Evolutionary conservation across 352 stramenopile species (phyloP).

Genomic region (Phytophthora vignae): DNA sequence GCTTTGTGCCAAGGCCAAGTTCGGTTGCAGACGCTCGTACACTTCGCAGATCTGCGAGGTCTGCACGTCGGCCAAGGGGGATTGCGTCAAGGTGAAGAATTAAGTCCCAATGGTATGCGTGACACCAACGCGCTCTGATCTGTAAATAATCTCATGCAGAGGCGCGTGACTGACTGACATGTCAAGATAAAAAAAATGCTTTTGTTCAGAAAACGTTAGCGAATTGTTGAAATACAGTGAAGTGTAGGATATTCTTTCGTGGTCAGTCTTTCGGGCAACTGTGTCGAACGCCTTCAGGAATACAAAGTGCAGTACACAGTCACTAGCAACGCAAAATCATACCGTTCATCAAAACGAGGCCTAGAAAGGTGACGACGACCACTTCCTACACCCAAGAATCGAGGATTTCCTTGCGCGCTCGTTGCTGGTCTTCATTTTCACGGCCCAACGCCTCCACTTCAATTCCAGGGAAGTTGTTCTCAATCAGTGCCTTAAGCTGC

Average conservation of each 20-base stretch:
- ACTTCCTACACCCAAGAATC: slow-evolving; percentile 33
- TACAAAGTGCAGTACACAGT: neutral
- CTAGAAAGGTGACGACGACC: neutral
- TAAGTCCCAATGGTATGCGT: too few species aligned
- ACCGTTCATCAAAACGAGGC: neutral
- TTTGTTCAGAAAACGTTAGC: too few species aligned
- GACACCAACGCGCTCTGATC: too few species aligned
- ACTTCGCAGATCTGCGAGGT: slow-evolving; percentile 69
- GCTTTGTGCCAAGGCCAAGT: slow-evolving; percentile 49
- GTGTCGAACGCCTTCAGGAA: neutral
- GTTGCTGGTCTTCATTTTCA: slow-evolving; percentile 29
- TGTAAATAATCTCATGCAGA: too few species aligned
- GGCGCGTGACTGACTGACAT: too few species aligned
- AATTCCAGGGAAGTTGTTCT: slow-evolving; percentile 51
- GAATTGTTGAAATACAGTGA: too few species aligned
- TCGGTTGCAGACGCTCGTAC: slow-evolving; percentile 61
- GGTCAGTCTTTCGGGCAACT: too few species aligned
- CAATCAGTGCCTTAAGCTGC: slow-evolving; percentile 41
- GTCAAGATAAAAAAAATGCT: too few species aligned
- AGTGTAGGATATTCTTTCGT: too few species aligned
- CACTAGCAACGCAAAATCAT: neutral
- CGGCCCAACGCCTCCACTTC: slow-evolving; percentile 39
- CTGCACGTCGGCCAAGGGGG: slow-evolving; percentile 33
- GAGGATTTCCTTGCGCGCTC: slow-evolving; percentile 43
- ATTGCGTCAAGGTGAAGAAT: slow-evolving; percentile 28